These are phyloP conservation scores for Pycnococcus provasolii DNA, from an alignment of 139 green algal species.

Conservation along the genomic window DNA sequence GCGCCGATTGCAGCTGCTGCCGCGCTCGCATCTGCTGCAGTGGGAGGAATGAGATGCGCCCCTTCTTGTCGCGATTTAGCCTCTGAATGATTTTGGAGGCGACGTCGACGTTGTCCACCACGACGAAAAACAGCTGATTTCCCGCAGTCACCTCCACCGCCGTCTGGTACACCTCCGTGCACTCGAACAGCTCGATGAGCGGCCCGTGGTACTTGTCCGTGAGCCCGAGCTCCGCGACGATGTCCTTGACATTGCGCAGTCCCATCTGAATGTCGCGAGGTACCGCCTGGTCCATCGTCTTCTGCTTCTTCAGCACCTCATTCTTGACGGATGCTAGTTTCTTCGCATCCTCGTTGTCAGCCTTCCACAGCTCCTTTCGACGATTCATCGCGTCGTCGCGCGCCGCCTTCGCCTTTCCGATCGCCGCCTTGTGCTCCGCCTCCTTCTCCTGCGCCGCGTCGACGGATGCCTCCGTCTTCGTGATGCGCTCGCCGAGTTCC, in stretches of 20 bases:
- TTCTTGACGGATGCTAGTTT: constrained; percentile 17
- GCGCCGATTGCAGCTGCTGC: neutral
- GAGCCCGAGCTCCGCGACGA: constrained; percentile 53
- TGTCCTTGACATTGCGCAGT: constrained; percentile 41
- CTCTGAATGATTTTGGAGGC: constrained; percentile 52
- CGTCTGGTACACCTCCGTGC: constrained; percentile 49
- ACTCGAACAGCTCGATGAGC: constrained; percentile 83
- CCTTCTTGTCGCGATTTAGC: constrained; percentile 52
- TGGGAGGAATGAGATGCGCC: constrained; percentile 87
- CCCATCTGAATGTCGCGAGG: constrained; percentile 55
- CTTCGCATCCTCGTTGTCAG: constrained; percentile 13
- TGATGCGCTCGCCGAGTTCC: constrained; percentile 13
- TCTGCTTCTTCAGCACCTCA: constrained; percentile 15
- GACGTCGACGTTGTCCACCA: constrained; percentile 71
- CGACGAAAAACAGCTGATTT: constrained; percentile 53
- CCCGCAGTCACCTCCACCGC: constrained; percentile 77
- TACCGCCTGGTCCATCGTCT: constrained; percentile 30
- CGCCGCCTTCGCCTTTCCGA: neutral
- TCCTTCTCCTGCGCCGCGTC: constrained; percentile 9
- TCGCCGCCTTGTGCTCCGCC: neutral
- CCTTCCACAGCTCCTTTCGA: constrained; percentile 30
- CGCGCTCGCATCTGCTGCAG: constrained; percentile 57
- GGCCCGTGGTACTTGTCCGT: constrained; percentile 65
- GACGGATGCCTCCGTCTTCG: constrained; percentile 10
- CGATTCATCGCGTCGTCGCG: constrained; percentile 23